These are phyloP conservation scores for Boletus barrowsii DNA, from an alignment of 768 basidiomycete species.

Conservation along the genomic window DNA sequence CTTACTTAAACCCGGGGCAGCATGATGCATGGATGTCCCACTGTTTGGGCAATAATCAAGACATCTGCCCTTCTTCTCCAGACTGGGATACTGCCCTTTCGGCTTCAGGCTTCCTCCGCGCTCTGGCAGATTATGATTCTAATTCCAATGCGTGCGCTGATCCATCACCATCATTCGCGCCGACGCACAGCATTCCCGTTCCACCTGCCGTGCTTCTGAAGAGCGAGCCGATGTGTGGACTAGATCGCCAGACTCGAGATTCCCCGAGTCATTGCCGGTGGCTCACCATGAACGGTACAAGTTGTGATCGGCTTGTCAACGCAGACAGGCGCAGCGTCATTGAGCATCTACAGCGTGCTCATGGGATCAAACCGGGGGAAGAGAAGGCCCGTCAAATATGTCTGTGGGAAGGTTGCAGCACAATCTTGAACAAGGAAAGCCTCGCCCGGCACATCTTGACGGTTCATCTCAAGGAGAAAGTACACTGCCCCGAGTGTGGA, in stretches of 20 bases:
- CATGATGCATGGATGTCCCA: background rate
- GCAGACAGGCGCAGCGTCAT: constrained; percentile 15
- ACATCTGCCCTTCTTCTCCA: background rate
- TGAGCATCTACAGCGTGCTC: constrained; percentile 13
- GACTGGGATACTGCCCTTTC: background rate
- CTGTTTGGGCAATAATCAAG: background rate
- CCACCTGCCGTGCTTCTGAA: background rate
- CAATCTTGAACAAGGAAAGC: constrained; percentile 28
- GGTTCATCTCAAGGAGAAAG: constrained; percentile 21
- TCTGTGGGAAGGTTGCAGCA: constrained; percentile 18
- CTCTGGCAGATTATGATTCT: background rate
- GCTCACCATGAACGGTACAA: background rate
- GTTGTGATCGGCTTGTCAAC: background rate
- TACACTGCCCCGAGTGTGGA: constrained; percentile 16
- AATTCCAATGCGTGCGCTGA: background rate
- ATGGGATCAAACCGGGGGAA: constrained; percentile 14
- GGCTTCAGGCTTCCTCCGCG: background rate
- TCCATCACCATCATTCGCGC: background rate
- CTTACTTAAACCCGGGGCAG: background rate
- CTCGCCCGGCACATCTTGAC: constrained; percentile 26
- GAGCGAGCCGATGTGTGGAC: background rate
- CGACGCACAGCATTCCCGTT: background rate
- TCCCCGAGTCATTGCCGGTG: constrained; percentile 12
- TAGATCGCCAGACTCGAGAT: background rate
- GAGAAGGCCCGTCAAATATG: constrained; percentile 18